Conservation (phyloP, 2,329 filamentous ascomycete genomes). For the Orbilia javanica region DNA sequence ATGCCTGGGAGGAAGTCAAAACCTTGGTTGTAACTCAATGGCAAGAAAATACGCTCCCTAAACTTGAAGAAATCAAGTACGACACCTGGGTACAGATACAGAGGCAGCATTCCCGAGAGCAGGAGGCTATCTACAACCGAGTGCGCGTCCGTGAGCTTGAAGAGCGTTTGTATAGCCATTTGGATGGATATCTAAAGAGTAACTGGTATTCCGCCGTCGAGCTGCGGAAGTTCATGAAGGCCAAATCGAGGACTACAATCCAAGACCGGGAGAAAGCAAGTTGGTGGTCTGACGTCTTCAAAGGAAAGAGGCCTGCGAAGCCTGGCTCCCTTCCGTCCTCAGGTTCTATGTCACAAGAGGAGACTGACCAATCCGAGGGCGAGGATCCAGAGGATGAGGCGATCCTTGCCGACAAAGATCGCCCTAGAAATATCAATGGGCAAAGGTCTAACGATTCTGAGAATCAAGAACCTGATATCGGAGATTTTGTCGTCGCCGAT, state of each 20-base stretch:
- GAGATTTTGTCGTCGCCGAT: slow-evolving; percentile 60
- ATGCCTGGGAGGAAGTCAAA: background rate
- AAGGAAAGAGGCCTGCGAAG: slow-evolving; percentile 27
- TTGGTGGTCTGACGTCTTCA: slow-evolving; percentile 56
- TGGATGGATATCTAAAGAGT: slow-evolving; percentile 24
- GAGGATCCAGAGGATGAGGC: background rate
- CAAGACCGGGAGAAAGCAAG: slow-evolving; percentile 45
- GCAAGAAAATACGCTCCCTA: background rate
- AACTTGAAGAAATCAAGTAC: slow-evolving; percentile 25
- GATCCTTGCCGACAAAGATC: background rate
- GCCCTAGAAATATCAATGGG: background rate
- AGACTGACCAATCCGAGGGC: background rate
- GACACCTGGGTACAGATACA: slow-evolving; percentile 23
- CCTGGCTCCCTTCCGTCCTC: background rate
- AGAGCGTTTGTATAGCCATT: slow-evolving; percentile 38
- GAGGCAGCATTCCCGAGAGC: slow-evolving; percentile 1
- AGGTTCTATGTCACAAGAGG: background rate
- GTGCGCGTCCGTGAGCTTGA: slow-evolving; percentile 44
- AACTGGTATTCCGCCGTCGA: slow-evolving; percentile 43
- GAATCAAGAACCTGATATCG: slow-evolving; percentile 48
- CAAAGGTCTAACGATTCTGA: slow-evolving; percentile 22
- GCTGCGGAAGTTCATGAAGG: slow-evolving; percentile 43
- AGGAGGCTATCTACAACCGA: slow-evolving; percentile 27
- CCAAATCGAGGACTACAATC: slow-evolving; percentile 43
- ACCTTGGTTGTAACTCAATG: background rate